Percentiles rank a stretch among this genome's conserved stretches.
Conservation (phyloP, 345 rosid species). For the Eucalyptus sp. region DNA sequence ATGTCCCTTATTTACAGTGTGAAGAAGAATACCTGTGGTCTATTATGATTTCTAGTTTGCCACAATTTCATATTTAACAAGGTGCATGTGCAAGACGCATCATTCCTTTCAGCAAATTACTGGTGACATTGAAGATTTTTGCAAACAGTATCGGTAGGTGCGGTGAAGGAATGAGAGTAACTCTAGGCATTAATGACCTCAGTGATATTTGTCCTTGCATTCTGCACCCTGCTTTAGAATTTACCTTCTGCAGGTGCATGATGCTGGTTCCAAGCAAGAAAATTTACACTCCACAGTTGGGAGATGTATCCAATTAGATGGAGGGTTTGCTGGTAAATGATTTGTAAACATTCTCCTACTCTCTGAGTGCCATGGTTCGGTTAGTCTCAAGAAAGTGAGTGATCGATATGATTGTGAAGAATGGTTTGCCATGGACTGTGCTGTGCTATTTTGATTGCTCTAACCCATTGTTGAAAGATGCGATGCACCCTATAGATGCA, state of each 20-base stretch:
- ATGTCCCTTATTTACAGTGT: not conserved
- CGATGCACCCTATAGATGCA: not conserved
- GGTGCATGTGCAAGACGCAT: not conserved
- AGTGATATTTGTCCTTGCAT: not conserved
- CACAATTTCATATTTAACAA: not conserved
- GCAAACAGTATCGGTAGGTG: not conserved
- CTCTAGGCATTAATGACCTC: not conserved
- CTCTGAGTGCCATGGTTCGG: not conserved
- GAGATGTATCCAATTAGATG: not conserved
- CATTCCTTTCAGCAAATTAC: not conserved
- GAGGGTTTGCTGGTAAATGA: not conserved
- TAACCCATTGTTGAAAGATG: not conserved
- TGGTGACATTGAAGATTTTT: not conserved
- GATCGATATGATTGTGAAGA: not conserved
- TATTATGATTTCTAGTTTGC: not conserved
- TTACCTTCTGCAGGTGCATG: not conserved
- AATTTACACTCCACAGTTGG: not conserved
- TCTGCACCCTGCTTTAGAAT: not conserved
- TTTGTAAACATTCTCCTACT: not conserved
- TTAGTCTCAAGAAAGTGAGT: not conserved
- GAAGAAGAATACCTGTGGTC: not conserved
- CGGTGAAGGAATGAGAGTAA: not conserved
- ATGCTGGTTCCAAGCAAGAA: not conserved
- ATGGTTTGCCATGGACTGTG: not conserved
- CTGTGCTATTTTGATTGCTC: not conserved